Evolutionary conservation across 23 red algal species (phyloP).

Genomic region (Gracilaria vermiculophylla): DNA sequence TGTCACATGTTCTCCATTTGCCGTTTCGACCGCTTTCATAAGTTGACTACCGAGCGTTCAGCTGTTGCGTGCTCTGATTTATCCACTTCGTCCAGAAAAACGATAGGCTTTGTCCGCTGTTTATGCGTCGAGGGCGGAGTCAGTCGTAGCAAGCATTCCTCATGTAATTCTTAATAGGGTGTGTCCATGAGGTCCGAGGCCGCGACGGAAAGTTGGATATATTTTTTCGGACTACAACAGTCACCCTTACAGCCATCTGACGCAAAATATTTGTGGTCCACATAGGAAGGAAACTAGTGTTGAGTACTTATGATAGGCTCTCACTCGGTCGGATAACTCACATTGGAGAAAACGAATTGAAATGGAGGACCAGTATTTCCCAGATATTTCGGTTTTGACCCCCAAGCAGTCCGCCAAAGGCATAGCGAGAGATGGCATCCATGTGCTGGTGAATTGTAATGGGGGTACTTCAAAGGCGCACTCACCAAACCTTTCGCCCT

Average conservation of each 20-base stretch:
- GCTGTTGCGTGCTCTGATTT: conserved; percentile 82
- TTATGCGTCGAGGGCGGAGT: conserved; percentile 73
- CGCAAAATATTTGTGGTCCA: conserved; percentile 72
- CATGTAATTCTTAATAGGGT: conserved; percentile 32
- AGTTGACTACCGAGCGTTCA: conserved; percentile 69
- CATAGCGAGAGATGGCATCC: conserved; percentile 79
- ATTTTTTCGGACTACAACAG: conserved; percentile 84
- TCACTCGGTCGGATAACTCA: conserved; percentile 70
- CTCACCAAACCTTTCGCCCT: conserved; percentile 81
- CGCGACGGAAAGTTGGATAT: conserved; percentile 74
- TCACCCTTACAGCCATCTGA: conserved; percentile 85
- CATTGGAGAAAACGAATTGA: conserved; percentile 66
- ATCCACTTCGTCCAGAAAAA: conserved; percentile 63
- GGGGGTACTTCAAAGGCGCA: conserved; percentile 84
- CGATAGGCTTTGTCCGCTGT: conserved; percentile 62
- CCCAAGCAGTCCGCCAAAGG: conserved; percentile 64
- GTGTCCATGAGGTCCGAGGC: conserved; percentile 1
- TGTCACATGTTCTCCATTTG: conserved; percentile 20
- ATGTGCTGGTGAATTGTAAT: conserved; percentile 82
- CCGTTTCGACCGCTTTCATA: conserved; percentile 28
- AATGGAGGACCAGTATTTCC: conserved; percentile 70
- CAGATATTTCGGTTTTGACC: conserved; percentile 69
- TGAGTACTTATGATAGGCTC: conserved; percentile 79
- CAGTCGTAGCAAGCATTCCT: conserved; percentile 61
- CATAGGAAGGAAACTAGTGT: conserved; percentile 57